Base-by-base conservation (phyloP, 2,329 filamentous ascomycete species). In the Sporothrix protearum region DNA sequence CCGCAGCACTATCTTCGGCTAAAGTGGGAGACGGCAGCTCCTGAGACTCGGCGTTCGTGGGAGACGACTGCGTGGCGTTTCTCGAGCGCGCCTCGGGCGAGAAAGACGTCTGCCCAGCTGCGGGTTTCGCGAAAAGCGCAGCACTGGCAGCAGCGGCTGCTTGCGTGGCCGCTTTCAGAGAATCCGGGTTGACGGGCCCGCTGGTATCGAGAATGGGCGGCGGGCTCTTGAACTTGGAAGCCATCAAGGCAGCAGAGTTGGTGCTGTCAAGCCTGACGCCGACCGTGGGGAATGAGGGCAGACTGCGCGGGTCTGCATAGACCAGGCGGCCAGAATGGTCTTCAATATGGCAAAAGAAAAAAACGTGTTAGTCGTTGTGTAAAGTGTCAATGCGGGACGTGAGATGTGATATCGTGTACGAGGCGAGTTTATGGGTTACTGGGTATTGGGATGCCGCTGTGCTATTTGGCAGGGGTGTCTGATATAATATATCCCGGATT, bases 221-320 rank as follows among this genome's bases (percentile, higher is more conserved):
- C 59, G 72, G 72, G 53, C 70, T 73, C 51, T 70, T 73, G 33
- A 39, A 25, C 14, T 30, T 70, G 10, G 70, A 55, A 2, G 71
- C 72, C 10, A 16, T 45, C 7, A 70, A 25, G 14, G 72, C 72
- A 9, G 72, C 72, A 6, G 61, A 45, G 36, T 55, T 68, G 68
- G 66, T 73, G 59, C 57, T 47, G 66, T 86, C 83, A 59, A 83
- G 76, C 70, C 79, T 81, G 72, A 93, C 84, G 49, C 92, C 91
- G 71, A 85, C 79, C 10, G 90, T 89, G 14, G 92, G 92, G 76
- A 86, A 95, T 77, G 90, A 92, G 49, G 92, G 92, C 28, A 96
- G 86, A 76, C 92, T 89, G 77, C 88, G 85, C 57, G 91, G 87
- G 76, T 88, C 86, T 73, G 92, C 92, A 83, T 93, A 92, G 79